These are phyloP conservation scores for Zymoseptoria ardabiliae DNA, from an alignment of 2,329 filamentous ascomycete genomes.

Conservation along the genomic window DNA sequence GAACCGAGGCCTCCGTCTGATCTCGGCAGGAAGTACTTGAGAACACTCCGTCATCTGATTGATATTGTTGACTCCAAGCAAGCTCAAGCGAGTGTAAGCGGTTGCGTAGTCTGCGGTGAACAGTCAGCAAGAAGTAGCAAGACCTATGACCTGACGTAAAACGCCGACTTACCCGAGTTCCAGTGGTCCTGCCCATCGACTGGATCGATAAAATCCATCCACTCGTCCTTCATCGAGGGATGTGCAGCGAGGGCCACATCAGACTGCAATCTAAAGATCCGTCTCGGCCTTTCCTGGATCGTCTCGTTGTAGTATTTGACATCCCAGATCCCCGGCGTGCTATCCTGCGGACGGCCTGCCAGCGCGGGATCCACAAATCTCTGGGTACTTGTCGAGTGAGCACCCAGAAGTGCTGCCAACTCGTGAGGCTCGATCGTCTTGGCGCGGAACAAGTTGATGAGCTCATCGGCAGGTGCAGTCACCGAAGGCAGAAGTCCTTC, in stretches of 20 bases:
- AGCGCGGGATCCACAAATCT: slow-evolving; percentile 25
- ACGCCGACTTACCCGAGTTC: slow-evolving; percentile 5
- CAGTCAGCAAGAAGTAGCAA: neutral
- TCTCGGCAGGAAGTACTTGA: slow-evolving; percentile 12
- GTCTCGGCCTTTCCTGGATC: slow-evolving; percentile 23
- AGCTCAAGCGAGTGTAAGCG: slow-evolving; percentile 17
- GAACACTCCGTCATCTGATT: slow-evolving; percentile 22
- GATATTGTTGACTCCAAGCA: slow-evolving; percentile 25
- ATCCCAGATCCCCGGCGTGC: slow-evolving; percentile 46
- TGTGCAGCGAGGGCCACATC: slow-evolving; percentile 32
- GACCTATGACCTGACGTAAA: neutral
- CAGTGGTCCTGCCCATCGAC: slow-evolving; percentile 15
- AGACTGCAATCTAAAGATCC: slow-evolving; percentile 32
- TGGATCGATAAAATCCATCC: slow-evolving; percentile 17
- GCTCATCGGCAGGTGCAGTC: neutral
- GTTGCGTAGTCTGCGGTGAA: slow-evolving; percentile 15
- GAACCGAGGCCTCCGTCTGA: too few species aligned
- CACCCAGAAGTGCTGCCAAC: slow-evolving; percentile 47
- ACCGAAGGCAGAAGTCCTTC: slow-evolving; percentile 39
- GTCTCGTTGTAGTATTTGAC: slow-evolving; percentile 41
- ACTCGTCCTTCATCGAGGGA: slow-evolving; percentile 28
- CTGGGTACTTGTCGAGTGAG: slow-evolving; percentile 46
- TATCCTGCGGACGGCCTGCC: slow-evolving; percentile 39
- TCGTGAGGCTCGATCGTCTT: slow-evolving; percentile 35
- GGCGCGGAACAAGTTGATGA: slow-evolving; percentile 30